A percentile compares a stretch with the other conserved stretches of the same genome.
These are phyloP conservation scores for Breynia disticha DNA, from an alignment of 441 rosid genomes.

Conservation along the genomic window DNA sequence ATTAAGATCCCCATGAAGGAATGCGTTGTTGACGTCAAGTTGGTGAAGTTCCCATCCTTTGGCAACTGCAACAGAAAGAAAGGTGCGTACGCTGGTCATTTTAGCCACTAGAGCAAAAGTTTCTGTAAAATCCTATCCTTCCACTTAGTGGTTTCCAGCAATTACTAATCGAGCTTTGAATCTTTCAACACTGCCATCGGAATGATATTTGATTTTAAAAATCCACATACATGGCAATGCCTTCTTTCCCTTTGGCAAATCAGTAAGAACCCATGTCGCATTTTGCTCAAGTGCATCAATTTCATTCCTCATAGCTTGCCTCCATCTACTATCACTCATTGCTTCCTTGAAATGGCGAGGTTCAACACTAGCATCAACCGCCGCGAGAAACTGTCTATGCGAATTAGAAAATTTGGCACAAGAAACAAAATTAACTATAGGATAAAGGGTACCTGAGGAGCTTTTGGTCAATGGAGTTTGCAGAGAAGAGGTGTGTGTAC, in stretches of 20 bases:
- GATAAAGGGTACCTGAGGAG: not conserved
- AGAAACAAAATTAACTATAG: not conserved
- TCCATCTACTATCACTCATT: not conserved
- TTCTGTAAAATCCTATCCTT: not conserved
- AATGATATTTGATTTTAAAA: not conserved
- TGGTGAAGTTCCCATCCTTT: constrained; percentile 1
- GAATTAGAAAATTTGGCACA: not conserved
- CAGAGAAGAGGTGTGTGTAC: not conserved
- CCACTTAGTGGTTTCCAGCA: not conserved
- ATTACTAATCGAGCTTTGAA: constrained; percentile 5
- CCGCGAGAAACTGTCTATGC: not conserved
- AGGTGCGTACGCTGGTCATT: not conserved
- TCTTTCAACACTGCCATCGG: not conserved
- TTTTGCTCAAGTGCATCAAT: not conserved
- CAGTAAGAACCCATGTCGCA: not conserved
- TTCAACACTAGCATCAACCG: not conserved
- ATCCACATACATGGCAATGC: constrained; percentile 7
- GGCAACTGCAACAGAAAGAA: not conserved
- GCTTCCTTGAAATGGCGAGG: not conserved
- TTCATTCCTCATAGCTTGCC: not conserved
- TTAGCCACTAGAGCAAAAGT: constrained; percentile 6
- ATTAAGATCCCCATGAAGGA: not conserved
- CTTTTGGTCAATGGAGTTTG: not conserved
- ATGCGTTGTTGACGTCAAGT: not conserved
- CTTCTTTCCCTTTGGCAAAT: not conserved